Conservation (phyloP, 148 eudicot genomes). For the Vaccinium myrtillus region DNA sequence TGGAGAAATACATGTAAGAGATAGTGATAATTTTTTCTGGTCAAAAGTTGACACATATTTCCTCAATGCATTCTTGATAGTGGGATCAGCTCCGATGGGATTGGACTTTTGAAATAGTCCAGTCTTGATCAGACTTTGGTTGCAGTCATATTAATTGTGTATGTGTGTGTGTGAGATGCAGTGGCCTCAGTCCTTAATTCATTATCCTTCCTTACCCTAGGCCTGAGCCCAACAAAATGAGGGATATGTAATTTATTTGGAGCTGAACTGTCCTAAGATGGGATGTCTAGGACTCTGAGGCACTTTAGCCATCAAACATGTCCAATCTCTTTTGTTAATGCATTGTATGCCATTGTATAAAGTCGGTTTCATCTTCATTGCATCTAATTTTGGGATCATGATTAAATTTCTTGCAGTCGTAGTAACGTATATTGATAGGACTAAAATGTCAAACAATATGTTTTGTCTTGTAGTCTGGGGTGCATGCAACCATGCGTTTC, state of each 20-base stretch:
- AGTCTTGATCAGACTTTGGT: background rate
- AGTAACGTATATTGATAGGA: background rate
- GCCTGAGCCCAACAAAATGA: background rate
- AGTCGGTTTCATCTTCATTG: background rate
- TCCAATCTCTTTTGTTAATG: background rate
- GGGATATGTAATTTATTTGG: background rate
- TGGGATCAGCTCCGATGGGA: background rate
- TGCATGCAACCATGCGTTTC: constrained; percentile 92
- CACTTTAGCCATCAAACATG: background rate
- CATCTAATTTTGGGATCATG: background rate
- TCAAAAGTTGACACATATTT: background rate
- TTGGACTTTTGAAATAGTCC: background rate
- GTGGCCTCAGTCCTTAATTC: background rate
- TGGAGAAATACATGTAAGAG: background rate
- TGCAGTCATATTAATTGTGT: background rate
- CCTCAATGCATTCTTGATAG: background rate
- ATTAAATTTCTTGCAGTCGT: background rate
- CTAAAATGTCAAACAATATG: background rate
- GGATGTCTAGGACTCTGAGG: background rate
- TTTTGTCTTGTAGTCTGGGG: constrained; percentile 78
- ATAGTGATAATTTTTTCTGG: background rate
- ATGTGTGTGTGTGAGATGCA: background rate
- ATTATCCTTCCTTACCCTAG: background rate
- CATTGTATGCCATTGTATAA: background rate
- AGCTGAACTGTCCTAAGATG: background rate